phyloP scores from a whole-genome alignment of 495 filamentous ascomycete genomes.

The Monascus purpureus region DNA sequence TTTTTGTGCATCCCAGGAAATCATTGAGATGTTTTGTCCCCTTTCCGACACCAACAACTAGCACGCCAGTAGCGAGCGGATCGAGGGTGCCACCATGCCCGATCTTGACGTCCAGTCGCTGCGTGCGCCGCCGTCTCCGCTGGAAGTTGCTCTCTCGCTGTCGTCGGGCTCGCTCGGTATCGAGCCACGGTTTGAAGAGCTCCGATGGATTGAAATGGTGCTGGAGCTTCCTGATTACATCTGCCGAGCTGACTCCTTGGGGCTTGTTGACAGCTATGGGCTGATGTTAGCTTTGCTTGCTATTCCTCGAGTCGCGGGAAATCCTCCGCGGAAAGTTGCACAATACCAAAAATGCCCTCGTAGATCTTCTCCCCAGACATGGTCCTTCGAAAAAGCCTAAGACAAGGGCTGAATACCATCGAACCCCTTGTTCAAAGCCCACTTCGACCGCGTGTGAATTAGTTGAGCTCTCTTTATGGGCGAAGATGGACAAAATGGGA shows the following conservation, averaged over 20 bases:
- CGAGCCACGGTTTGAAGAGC: constrained; percentile 61
- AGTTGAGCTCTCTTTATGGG: too few relatives aligned
- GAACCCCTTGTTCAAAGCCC: too few relatives aligned
- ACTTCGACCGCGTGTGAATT: too few relatives aligned
- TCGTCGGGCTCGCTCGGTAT: constrained; percentile 38
- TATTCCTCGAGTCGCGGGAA: background rate
- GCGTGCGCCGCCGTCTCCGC: constrained; percentile 38
- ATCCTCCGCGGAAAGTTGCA: too few relatives aligned
- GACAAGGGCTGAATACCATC: constrained; percentile 20
- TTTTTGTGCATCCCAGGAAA: constrained; percentile 81
- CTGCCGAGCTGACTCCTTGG: constrained; percentile 64
- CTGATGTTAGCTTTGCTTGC: constrained; percentile 1
- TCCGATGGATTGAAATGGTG: constrained; percentile 65
- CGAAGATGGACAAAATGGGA: too few relatives aligned
- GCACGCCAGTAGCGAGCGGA: constrained; percentile 82
- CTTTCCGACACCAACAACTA: constrained; percentile 74
- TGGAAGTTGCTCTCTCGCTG: constrained; percentile 38
- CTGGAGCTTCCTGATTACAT: constrained; percentile 76
- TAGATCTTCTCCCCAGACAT: constrained; percentile 46
- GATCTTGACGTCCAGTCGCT: constrained; percentile 65
- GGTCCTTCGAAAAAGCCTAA: constrained; percentile 29
- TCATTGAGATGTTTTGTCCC: constrained; percentile 70
- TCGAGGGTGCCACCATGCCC: constrained; percentile 95
- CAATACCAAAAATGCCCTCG: constrained; percentile 61
- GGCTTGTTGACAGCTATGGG: constrained; percentile 85